phyloP scores from a whole-genome alignment of 257 asterid species.

The Ilex asprella region DNA sequence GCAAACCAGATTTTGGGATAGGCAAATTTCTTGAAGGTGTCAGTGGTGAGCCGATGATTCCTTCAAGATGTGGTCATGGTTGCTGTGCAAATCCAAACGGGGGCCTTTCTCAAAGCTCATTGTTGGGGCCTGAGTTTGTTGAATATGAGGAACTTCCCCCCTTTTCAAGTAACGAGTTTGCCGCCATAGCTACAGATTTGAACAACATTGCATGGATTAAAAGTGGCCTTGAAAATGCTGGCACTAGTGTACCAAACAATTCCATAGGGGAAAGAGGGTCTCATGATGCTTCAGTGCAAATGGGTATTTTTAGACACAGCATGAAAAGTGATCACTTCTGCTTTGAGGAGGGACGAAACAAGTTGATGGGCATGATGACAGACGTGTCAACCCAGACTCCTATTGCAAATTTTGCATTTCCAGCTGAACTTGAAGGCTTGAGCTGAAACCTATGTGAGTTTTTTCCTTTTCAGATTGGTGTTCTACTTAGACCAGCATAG shows the following conservation, averaged over 20 bases:
- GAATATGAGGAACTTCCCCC: slow-evolving; percentile 65
- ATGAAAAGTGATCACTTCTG: slow-evolving; percentile 12
- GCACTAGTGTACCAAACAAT: slow-evolving; percentile 9
- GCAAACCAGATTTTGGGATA: slow-evolving; percentile 25
- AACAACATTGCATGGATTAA: slow-evolving; percentile 66
- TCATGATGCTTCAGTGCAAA: slow-evolving; percentile 11
- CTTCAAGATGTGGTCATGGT: slow-evolving; percentile 68
- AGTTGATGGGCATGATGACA: slow-evolving; percentile 12
- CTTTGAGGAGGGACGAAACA: slow-evolving; percentile 21
- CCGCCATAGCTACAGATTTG: slow-evolving; percentile 54
- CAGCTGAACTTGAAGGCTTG: slow-evolving; percentile 37
- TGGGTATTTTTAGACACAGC: slow-evolving; percentile 15
- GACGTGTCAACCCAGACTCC: slow-evolving; percentile 21
- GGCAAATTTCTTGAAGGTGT: slow-evolving; percentile 29
- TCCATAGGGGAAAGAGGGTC: slow-evolving; percentile 14
- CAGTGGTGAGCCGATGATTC: slow-evolving; percentile 36
- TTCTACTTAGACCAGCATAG: neutral
- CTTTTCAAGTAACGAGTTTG: slow-evolving; percentile 39
- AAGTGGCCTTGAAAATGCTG: slow-evolving; percentile 50
- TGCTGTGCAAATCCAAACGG: slow-evolving; percentile 42
- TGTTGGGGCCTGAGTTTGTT: slow-evolving; percentile 78
- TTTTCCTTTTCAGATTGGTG: neutral
- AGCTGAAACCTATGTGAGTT: slow-evolving; percentile 13
- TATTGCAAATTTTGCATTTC: slow-evolving; percentile 27
- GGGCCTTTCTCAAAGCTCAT: slow-evolving; percentile 33